These are phyloP conservation scores for Smittium mucronatum DNA, from an alignment of 371 early-diverging fungal genomes.

Conservation along the genomic window DNA sequence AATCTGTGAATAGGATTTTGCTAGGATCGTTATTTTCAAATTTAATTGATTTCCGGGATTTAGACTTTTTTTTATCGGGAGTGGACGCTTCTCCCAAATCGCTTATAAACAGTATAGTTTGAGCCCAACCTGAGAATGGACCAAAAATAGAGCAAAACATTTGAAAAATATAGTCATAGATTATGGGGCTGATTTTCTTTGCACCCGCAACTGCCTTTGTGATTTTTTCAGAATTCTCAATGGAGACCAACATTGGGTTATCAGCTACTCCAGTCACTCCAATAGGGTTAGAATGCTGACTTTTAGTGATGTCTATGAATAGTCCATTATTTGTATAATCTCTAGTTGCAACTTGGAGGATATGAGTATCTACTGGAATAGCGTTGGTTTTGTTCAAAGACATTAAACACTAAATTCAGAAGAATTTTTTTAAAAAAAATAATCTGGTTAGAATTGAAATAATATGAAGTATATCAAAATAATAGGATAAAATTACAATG, in stretches of 20 bases:
- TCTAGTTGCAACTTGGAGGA: conserved; percentile 72
- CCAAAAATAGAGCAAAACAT: conserved; percentile 70
- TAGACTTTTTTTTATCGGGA: no score
- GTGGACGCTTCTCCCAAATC: no score
- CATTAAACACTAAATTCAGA: conserved; percentile 47
- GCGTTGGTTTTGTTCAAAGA: conserved; percentile 63
- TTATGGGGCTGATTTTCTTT: conserved; percentile 50
- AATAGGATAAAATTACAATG: conserved; percentile 41
- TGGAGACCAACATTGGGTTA: conserved; percentile 4
- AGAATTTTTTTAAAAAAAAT: conserved; percentile 4
- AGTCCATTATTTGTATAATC: conserved; percentile 48
- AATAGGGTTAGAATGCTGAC: neutral
- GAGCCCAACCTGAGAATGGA: conserved; percentile 82
- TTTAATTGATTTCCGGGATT: no score
- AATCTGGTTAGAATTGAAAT: no score
- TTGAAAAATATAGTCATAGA: conserved; percentile 58
- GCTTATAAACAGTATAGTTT: conserved; percentile 51
- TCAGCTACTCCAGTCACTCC: neutral
- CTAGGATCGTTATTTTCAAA: no score
- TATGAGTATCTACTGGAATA: conserved; percentile 93
- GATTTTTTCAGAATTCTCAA: conserved; percentile 11
- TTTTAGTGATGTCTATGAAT: neutral
- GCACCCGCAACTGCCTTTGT: conserved; percentile 16
- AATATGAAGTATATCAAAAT: no score
- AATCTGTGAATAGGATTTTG: no score